Base-by-base conservation (phyloP, 2,329 filamentous ascomycete species). In the Aspergillus sp. region DNA sequence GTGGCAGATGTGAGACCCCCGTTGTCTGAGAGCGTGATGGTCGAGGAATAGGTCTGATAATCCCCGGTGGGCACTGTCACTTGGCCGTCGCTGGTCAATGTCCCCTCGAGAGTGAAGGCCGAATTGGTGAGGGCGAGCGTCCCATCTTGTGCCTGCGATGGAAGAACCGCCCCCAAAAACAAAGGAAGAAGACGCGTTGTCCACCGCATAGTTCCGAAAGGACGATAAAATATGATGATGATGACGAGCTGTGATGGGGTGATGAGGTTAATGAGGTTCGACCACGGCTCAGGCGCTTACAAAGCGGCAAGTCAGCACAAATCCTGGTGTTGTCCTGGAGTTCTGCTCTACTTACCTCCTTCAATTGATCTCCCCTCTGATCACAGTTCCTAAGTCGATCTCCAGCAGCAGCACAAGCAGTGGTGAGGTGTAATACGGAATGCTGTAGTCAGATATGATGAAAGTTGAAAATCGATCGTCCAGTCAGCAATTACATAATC, bases 21-120 rank as follows among this genome's bases (percentile, higher is more conserved):
- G 38, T 51, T 47, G 20, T 30, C 43, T 22, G 48, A 41, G 4
- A 62, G 50, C 4, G 60, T 63, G 25, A 66, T 46, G 3, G 69
- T 73, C n/a, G 67, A 62, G 5, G 63, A 59, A 45, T 66, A 64
- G 2, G 66, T 64, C 19, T 63, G 46, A 53, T 74, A 74, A 17
- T 52, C 49, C 19, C 71, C 70, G 3, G 71, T 70, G 7, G 69
- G 67, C 9, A 66, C 43, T 13, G 56, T 54, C 12, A 56, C 51
- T 30, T 66, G 62, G 27, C 53, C 54, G 42, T 56, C 49, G 30
- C 59, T 54, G 2, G 59, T 60, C 46, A 59, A 44, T 22, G 50
- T 50, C 20, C 58, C 63, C 20, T 57, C 53, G 35, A 64, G 46
- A 3, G 57, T 59, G 19, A 60, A 49, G 6, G 53, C 15, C 15